Base-by-base conservation (phyloP, 176 grass and related monocot genomes). In the Zoysia japonica region DNA sequence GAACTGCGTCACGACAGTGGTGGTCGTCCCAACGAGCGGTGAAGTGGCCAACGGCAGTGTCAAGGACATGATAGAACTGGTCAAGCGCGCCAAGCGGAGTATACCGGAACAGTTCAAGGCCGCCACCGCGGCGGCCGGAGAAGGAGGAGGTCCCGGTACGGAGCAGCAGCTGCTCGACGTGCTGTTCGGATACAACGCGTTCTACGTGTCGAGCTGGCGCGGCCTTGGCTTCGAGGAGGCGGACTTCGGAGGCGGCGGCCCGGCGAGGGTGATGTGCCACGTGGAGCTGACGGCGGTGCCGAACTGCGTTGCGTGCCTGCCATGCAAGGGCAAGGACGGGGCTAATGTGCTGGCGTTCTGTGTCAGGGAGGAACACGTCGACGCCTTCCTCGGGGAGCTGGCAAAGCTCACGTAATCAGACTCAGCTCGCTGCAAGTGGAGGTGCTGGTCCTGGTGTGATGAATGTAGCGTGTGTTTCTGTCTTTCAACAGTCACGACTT, bases 151-250 rank as follows among this genome's bases (percentile, higher is more conserved):
- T 2, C 1, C 12, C 39, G 15, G 44, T 45, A 6, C 44, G 44
- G 46, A 38, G 74, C 59, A 64, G 74, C 43, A 38, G 74, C n/a
- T 63, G 44, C 13, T 50, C 2, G 74, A 49, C 8, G 60, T n/a
- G 59, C 47, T 63, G 74, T 47, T 77, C 45, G 74, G 74, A 45
- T 77, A 77, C 74, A 77, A 77, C 74, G 59, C 74, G 2, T 63
- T 77, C 74, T 46, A 39, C 20, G 74, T 77, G 74, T 63, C 74
- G 57, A 77, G 74, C 74, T 77, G 74, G 74, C 44, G 59, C 7
- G 48, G 48, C 74, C 74, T 77, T 28, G 74, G 74, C 74, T 45
- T 45, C 12, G 74, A 77, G 13, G 20, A 59, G 8, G 74, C 47
- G 28, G 74, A 77, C 60, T 40, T 77, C 3, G 74, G 74, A 12